Evolutionary conservation across 352 stramenopile species (phyloP).

Genomic region (Globisporangium solare): DNA sequence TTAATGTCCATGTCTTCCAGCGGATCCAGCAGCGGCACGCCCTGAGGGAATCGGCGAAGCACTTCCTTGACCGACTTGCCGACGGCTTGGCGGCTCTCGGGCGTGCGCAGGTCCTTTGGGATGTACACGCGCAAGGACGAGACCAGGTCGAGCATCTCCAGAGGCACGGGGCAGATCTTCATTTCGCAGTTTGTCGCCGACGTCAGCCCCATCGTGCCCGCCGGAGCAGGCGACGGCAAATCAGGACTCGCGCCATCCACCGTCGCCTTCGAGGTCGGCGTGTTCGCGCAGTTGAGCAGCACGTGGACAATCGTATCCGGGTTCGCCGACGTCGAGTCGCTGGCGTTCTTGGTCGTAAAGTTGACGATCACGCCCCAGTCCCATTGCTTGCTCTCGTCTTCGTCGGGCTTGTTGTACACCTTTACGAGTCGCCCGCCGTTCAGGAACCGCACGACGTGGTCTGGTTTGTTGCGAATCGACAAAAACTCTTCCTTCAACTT

Average conservation of each 20-base stretch:
- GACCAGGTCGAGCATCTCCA: constrained; percentile 72
- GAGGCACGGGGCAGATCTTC: constrained; percentile 81
- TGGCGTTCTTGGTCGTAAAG: constrained; percentile 77
- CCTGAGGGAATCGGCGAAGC: constrained; percentile 70
- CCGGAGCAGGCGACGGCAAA: constrained; percentile 49
- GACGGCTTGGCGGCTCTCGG: constrained; percentile 69
- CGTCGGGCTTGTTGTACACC: constrained; percentile 57
- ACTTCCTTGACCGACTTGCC: constrained; percentile 80
- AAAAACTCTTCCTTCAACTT: constrained; percentile 91
- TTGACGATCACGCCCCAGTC: constrained; percentile 86
- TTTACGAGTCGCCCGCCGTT: constrained; percentile 91
- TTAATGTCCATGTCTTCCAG: constrained; percentile 94
- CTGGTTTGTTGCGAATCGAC: constrained; percentile 88
- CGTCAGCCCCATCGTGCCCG: constrained; percentile 54
- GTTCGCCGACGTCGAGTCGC: constrained; percentile 50
- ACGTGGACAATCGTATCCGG: constrained; percentile 77
- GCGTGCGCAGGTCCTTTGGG: constrained; percentile 70
- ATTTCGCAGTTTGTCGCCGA: constrained; percentile 54
- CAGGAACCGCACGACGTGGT: constrained; percentile 92
- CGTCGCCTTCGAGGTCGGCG: constrained; percentile 19
- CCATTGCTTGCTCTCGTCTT: constrained; percentile 54
- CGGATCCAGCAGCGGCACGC: constrained; percentile 90
- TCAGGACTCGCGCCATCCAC: constrained; percentile 26
- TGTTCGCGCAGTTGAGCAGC: constrained; percentile 65
- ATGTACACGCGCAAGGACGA: constrained; percentile 84